Evolutionary conservation across 345 rosid genomes (phyloP), one percentile per base, ranked within the genome.

Genomic region (Punica granatum): DNA sequence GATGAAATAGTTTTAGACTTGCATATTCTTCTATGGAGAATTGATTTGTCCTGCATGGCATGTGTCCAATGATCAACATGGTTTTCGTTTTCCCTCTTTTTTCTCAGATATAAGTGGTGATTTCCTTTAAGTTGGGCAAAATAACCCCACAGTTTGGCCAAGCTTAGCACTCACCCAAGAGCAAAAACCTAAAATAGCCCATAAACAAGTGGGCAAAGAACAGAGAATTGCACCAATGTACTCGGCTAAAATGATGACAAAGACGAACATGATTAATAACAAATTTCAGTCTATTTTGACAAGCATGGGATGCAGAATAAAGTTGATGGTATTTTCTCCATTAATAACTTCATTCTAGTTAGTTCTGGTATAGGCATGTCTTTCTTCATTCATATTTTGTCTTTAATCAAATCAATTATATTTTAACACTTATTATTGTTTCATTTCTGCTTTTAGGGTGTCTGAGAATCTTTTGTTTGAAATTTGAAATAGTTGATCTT

Each of bases 401-500:
- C 12, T n/a, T 51, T 13, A 51, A 23, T 23, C 30, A 23, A 51
- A 51, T n/a, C 58, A 51, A 51, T 51, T 23, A 51, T 51, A 13
- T n/a, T 51, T 30, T 5, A 21, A n/a, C 28, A 7, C 51, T 56
- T 56, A 6, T 34, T 11, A 3, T 16, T 31, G 63, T 60, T 60
- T 28, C 36, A 15, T 60, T 31, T 33, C 6, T 12, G 26, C n/a
- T n/a, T n/a, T 56, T 68, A 60, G 43, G 49, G 4, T 54, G 34
- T 70, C 68, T 26, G 35, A 19, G 12, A 58, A 58, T 58, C 16
- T 43, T 43, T 43, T 26, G 19, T 58, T 7, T 58, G 28, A 59
- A 30, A 59, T 28, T 61, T 77, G 69, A 60, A 53, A 46, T 73
- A 71, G 72, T 67, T 74, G 42, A 69, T 66, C 76, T 67, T 74